phyloP scores from a whole-genome alignment of 2,329 filamentous ascomycete species.

The Scleromitrula shiraiana region DNA sequence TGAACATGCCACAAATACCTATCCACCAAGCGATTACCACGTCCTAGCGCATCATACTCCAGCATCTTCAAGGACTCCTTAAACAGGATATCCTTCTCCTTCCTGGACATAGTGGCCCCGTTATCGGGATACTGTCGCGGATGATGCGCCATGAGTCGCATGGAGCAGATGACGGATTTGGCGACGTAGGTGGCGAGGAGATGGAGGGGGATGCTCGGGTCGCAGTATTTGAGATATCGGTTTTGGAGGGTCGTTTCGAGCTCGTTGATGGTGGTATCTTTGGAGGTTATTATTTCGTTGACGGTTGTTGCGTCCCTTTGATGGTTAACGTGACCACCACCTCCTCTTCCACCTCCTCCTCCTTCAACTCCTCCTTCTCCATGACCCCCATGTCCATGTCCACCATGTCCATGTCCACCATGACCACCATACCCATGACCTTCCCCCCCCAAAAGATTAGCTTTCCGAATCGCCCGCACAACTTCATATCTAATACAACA shows the following conservation, averaged over 20 bases:
- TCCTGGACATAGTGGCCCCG: constrained; percentile 26
- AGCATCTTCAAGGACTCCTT: constrained; percentile 31
- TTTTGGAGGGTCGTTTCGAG: constrained; percentile 31
- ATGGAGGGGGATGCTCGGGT: constrained; percentile 35
- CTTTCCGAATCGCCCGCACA: constrained; percentile 20
- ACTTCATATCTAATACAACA: constrained; percentile 32
- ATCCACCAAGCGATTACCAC: constrained; percentile 24
- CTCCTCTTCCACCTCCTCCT: neutral
- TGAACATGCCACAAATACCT: constrained; percentile 31
- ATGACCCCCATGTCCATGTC: neutral
- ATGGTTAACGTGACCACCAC: neutral
- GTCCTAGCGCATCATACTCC: constrained; percentile 30
- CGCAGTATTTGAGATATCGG: constrained; percentile 35
- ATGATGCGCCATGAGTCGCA: constrained; percentile 30
- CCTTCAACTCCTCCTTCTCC: neutral
- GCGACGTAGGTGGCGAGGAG: constrained; percentile 23
- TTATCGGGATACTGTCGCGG: constrained; percentile 26
- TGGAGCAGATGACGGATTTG: constrained; percentile 25
- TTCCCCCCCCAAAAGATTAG: constrained; percentile 4
- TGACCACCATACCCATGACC: neutral
- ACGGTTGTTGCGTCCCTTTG: no score
- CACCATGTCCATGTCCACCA: neutral
- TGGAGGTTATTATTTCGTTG: constrained; percentile 10
- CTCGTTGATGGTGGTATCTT: constrained; percentile 26
- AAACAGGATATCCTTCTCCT: constrained; percentile 29